Evolutionary conservation across 805 yeast species (phyloP), one percentile per base, ranked within the genome.

Genomic region (Ogataea allantospora): DNA sequence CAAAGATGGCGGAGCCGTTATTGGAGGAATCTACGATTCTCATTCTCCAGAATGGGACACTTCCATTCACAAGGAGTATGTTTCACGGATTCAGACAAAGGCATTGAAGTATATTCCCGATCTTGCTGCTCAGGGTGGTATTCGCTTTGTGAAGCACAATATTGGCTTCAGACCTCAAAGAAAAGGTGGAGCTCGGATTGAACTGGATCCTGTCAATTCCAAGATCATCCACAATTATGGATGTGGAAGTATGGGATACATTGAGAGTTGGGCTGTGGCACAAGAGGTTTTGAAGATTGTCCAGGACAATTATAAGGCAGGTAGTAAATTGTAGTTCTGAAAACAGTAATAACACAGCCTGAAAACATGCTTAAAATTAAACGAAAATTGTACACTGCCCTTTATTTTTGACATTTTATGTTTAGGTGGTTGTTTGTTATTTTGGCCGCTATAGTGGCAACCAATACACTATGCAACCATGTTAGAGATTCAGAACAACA

Each of bases 91-190:
- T 7, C 52, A 70, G 9, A 42, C 43, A 4, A 65, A 78, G 36
- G 87, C 66, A 19, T 46, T 46, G 32, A 43, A 30, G n/a, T 58
- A 78, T 9, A 73, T 65, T 36, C 88, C 89, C 0, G 78, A 78
- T 32, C 60, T 83, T 14, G 42, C 40, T 8, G 23, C 38, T 9
- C 39, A 40, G 27, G 58, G 64, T 12, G 57, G 57, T 4, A 60
- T 74, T 35, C 78, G 75, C 35, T 60, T 82, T 9, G 64, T 66
- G 16, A 64, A 68, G 33, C 58, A 71, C 25, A 80, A 79, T 55
- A 83, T 81, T 11, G 88, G 87, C 0, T 78, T 82, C 50, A 69
- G 88, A 51, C 88, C 88, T 1, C 80, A 76, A 0, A 68, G 87
- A 53, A 50, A 57, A 5, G 77, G 74, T 7, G 88, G 88, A 0